phyloP scores from a whole-genome alignment of 1,284 basidiomycete genomes.

The Chalciporus sp. region DNA sequence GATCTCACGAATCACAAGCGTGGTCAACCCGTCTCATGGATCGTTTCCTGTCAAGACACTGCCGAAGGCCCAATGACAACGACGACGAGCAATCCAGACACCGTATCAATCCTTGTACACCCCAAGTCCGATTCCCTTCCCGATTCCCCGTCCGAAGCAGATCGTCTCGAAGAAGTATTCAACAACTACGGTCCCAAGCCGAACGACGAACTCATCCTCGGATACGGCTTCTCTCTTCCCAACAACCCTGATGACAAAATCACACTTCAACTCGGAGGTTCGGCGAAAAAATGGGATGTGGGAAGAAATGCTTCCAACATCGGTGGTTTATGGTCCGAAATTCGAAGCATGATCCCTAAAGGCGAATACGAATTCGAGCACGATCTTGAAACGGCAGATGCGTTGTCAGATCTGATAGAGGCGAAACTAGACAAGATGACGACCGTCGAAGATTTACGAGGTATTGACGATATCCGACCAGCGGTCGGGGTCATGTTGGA shows the following conservation, averaged over 20 bases:
- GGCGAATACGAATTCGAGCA: conserved; percentile 50
- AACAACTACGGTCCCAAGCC: conserved; percentile 90
- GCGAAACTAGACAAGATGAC: conserved; percentile 57
- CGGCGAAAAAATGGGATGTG: conserved; percentile 59
- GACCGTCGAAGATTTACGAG: conserved; percentile 18
- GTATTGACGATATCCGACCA: conserved; percentile 40
- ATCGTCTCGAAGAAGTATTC: conserved; percentile 67
- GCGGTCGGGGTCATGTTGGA: conserved; percentile 57
- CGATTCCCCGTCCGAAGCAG: neutral
- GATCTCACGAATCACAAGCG: conserved; percentile 84
- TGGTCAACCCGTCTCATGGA: conserved; percentile 78
- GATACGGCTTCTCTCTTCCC: conserved; percentile 82
- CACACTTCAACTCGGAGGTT: conserved; percentile 71
- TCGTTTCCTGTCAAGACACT: conserved; percentile 47
- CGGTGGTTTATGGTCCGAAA: conserved; percentile 62
- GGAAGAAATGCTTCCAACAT: conserved; percentile 56
- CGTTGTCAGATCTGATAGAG: conserved; percentile 66
- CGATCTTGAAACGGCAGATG: conserved; percentile 64
- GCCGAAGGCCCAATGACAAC: neutral
- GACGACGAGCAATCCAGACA: neutral
- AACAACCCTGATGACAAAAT: conserved; percentile 85
- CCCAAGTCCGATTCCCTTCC: neutral
- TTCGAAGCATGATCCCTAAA: conserved; percentile 46
- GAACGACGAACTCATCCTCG: conserved; percentile 84
- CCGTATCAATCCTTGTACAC: conserved; percentile 42